Evolutionary conservation across 257 asterid genomes (phyloP), one percentile per base, ranked within the genome.

Genomic region (Thymus quinquecostatus): DNA sequence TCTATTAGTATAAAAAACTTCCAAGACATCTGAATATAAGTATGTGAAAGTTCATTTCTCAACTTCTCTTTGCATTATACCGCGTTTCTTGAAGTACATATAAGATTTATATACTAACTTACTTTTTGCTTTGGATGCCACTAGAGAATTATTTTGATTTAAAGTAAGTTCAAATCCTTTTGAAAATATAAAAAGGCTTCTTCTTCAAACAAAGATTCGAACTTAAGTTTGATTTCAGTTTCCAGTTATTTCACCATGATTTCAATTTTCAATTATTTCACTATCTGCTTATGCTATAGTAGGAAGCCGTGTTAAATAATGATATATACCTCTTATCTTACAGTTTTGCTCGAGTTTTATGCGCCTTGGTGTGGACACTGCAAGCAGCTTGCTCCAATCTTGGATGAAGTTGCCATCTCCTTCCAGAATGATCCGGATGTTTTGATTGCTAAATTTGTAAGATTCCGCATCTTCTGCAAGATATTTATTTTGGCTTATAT

Each of bases 351-450:
- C 0, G 95, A 89, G 71, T 89, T 92, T 75, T 88, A 92, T 65
- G 92, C 98, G 45, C 97, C 97, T 6, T 89, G 96, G 96, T 89
- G 98, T 62, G 94, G 95, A 74, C 97, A 90, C 83, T 88, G 98
- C 95, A 77, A 88, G 82, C 53, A 78, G 49, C 80, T 92, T 61
- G 96, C 96, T 59, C 98, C 97, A 33, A 88, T 84, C 74, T 75
- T 92, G 86, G 98, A 89, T 41, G 97, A 88, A 84, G 92, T 92
- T 47, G 97, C 98, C 41, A 33, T 79, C 75, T 82, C 87, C 48
- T 92, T 77, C 71, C 70, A 85, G 64, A 77, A 79, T 1, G 88
- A 89, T 65, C 86, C 88, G 5, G 81, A 81, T 79, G 83, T 89
- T 73, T 0, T 89, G 33, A 92, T 92, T 69, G 91, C 96, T 3